Conservation (phyloP, 2,329 filamentous ascomycete species). For the Fusarium sp. region DNA sequence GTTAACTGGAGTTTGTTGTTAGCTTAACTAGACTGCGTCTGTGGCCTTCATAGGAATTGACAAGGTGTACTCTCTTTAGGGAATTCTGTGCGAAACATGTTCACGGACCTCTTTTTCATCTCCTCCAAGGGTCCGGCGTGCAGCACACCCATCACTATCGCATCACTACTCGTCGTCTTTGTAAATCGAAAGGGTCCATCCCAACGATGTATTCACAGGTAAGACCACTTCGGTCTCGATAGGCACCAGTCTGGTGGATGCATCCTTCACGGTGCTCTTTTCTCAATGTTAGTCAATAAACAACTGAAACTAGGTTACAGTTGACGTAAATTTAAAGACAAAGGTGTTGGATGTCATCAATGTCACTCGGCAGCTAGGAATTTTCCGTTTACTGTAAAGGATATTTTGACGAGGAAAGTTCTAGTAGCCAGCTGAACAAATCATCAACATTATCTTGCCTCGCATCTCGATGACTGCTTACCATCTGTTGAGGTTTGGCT, state of each 20-base stretch:
- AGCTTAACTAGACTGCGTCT: background rate
- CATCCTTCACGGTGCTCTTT: background rate
- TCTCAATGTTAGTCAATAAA: background rate
- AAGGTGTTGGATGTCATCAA: background rate
- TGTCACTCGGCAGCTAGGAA: background rate
- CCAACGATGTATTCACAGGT: background rate
- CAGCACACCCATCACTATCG: background rate
- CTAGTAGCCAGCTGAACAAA: background rate
- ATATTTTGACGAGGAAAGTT: background rate
- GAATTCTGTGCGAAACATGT: background rate
- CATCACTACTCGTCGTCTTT: background rate
- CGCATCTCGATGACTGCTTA: background rate
- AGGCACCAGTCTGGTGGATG: background rate
- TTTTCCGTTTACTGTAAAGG: background rate
- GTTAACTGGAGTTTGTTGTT: background rate
- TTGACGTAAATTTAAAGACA: background rate
- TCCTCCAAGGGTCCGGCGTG: background rate
- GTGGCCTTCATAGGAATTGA: background rate
- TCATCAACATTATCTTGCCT: background rate
- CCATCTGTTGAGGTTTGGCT: background rate
- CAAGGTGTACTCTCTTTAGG: background rate
- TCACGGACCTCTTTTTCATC: background rate
- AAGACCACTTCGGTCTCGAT: background rate
- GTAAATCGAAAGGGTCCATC: background rate
- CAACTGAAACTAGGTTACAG: background rate